phyloP scores from a whole-genome alignment of 1,284 basidiomycete species.

The Leccinum holopus region DNA sequence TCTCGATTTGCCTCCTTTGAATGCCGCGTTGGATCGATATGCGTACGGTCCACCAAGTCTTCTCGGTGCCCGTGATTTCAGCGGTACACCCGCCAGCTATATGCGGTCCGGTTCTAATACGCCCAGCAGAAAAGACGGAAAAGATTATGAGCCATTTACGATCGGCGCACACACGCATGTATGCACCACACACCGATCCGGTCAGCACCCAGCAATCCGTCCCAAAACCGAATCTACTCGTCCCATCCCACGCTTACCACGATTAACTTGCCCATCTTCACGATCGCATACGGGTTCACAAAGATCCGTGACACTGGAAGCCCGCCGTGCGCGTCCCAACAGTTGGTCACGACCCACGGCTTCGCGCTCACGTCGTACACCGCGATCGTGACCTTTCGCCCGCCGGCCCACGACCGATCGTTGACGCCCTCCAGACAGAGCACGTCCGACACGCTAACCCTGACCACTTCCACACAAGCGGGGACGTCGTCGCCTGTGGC shows the following conservation, averaged over 20 bases:
- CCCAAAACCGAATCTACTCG: slow-evolving; percentile 80
- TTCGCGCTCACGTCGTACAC: slow-evolving; percentile 71
- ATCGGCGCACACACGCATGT: not conserved
- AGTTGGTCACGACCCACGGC: slow-evolving; percentile 88
- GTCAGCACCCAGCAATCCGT: slow-evolving; percentile 81
- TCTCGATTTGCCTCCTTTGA: slow-evolving; percentile 60
- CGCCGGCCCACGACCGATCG: slow-evolving; percentile 82
- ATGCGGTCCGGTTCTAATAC: slow-evolving; percentile 57
- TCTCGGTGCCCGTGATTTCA: slow-evolving; percentile 32
- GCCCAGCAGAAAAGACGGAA: slow-evolving; percentile 49
- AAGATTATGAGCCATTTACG: not conserved
- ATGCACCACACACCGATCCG: slow-evolving; percentile 71
- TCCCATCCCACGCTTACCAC: slow-evolving; percentile 83
- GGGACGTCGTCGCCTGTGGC: slow-evolving; percentile 51
- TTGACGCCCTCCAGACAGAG: slow-evolving; percentile 79
- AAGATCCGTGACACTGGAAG: slow-evolving; percentile 71
- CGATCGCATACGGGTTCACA: slow-evolving; percentile 73
- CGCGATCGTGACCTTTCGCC: slow-evolving; percentile 78
- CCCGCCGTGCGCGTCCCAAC: slow-evolving; percentile 86
- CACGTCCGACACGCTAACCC: slow-evolving; percentile 78
- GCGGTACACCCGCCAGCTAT: slow-evolving; percentile 47
- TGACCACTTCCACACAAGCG: slow-evolving; percentile 65
- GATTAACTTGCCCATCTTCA: slow-evolving; percentile 60
- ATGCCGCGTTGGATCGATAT: slow-evolving; percentile 42
- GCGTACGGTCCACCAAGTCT: slow-evolving; percentile 37